phyloP scores from a whole-genome alignment of 78 protist genomes.

The Tieghemostelium lacteum region DNA sequence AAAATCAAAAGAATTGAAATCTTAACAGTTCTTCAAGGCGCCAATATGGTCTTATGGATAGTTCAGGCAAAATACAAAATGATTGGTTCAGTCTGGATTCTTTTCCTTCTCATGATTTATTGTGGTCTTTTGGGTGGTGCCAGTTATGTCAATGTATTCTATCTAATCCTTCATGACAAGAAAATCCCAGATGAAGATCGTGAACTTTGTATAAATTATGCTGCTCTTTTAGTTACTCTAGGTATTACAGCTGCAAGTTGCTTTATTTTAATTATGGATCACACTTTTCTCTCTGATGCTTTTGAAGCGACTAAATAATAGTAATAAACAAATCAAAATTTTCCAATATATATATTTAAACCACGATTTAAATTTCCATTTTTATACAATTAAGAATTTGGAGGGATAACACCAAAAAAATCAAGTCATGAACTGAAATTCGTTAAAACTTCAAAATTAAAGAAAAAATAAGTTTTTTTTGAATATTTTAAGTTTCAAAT shows the following conservation, averaged over 20 bases:
- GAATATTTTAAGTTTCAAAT: no score
- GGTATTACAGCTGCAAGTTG: slow-evolving; percentile 80
- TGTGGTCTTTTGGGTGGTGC: slow-evolving; percentile 94
- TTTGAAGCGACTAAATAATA: background rate
- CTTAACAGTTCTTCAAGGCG: slow-evolving; percentile 86
- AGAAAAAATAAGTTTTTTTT: no score
- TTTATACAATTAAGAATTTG: no score
- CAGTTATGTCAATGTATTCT: slow-evolving; percentile 85
- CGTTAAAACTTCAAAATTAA: no score
- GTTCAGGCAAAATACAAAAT: slow-evolving; percentile 79
- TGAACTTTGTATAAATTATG: slow-evolving; percentile 81
- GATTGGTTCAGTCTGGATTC: slow-evolving; percentile 59
- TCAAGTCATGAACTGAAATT: no score
- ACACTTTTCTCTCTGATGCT: slow-evolving; percentile 61
- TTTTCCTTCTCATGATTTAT: slow-evolving; percentile 76
- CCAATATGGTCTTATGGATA: slow-evolving; percentile 84
- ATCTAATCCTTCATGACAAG: slow-evolving; percentile 61
- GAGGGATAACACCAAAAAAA: no score
- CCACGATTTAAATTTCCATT: no score
- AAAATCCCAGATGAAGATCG: slow-evolving; percentile 82
- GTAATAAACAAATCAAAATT: background rate
- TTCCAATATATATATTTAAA: no score
- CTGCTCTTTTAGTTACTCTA: slow-evolving; percentile 74
- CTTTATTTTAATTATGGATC: slow-evolving; percentile 69
- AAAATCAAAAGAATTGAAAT: slow-evolving; percentile 80